Conservation (phyloP, 192 early-diverging fungal species). For the Tieghemiomyces parasiticus region DNA sequence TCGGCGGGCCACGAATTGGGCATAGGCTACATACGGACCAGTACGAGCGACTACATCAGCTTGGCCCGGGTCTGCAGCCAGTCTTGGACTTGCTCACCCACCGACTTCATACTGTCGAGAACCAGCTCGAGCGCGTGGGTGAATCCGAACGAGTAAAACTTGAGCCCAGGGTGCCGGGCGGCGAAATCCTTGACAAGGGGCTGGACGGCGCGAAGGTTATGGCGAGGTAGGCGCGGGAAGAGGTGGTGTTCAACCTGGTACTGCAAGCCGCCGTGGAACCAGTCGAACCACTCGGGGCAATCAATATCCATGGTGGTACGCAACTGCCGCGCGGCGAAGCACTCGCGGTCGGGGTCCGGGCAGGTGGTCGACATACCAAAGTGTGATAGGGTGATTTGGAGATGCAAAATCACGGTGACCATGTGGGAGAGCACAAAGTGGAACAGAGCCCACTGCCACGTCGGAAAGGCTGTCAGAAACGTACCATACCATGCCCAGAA, state of each 20-base stretch:
- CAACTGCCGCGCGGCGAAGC: constrained; percentile 72
- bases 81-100: constrained; percentile 52
- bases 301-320: constrained; percentile 94
- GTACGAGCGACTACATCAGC: no score
- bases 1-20: no score
- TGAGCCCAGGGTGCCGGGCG: constrained; percentile 49
- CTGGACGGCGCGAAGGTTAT: constrained; percentile 60
- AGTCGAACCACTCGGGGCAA: constrained; percentile 85
- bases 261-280: constrained; percentile 96
- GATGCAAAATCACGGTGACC: constrained; percentile 70
- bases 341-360: constrained; percentile 44
- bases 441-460: constrained; percentile 37
- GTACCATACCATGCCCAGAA: constrained; percentile 72
- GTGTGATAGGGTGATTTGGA: constrained; percentile 94
- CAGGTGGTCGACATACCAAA: constrained; percentile 86
- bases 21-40: no score
- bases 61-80: not conserved
- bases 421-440: constrained; percentile 70
- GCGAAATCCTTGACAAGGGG: constrained; percentile 64
- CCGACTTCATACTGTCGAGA: constrained; percentile 49
- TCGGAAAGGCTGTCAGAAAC: constrained; percentile 53
- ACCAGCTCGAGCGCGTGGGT: constrained; percentile 68
- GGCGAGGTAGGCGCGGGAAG: constrained; percentile 84
- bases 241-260: constrained; percentile 95
- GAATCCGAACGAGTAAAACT: constrained; percentile 69